Base-by-base conservation (phyloP, 106 monocot genomes). In the Posidonia australis region DNA sequence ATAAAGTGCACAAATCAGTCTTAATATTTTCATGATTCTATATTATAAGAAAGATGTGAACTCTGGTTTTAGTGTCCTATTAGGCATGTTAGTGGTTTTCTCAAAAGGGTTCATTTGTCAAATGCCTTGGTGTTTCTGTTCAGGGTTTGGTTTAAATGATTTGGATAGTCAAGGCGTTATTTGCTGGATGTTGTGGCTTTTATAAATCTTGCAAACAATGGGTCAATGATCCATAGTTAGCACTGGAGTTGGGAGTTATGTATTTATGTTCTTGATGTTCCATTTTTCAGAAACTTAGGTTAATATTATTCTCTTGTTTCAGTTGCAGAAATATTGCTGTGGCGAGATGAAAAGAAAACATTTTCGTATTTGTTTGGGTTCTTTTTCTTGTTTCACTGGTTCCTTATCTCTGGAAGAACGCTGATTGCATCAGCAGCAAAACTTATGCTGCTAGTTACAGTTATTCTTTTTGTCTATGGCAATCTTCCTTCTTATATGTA, bases 311-410 rank as follows among this genome's bases (percentile, higher is more conserved):
- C 9, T 76, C 27, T 25, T 75, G 11, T 59, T 77, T 67, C 86
- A 90, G 96, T 75, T 68, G 79, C 90, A 26, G 80, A 84, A 44
- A 67, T 96, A 64, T 67, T 96, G 60, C 67, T 96, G 0, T 96
- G 96, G 96, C 62, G 86, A 75, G 81, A 96, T 83, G 87, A 96
- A 63, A 90, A 76, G 90, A 87, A 74, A 74, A 90, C 90, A 32
- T 96, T 90, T 75, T 54, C 66, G 16, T 85, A 12, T 58, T 23
- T 82, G 18, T 61, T 85, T 54, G 65, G 72, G 51, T 58, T 79
- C 24, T 81, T 87, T 84, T 69, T 90, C 55, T 70, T 96, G 47
- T 79, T 73, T 74, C 78, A 87, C 77, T 90, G 86, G 90, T 87
- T 90, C 68, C 49, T 90, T 14, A 71, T 87, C 20, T 86, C 90